Conservation (phyloP, 495 filamentous ascomycete species). For the Articulospora tetracladia region DNA sequence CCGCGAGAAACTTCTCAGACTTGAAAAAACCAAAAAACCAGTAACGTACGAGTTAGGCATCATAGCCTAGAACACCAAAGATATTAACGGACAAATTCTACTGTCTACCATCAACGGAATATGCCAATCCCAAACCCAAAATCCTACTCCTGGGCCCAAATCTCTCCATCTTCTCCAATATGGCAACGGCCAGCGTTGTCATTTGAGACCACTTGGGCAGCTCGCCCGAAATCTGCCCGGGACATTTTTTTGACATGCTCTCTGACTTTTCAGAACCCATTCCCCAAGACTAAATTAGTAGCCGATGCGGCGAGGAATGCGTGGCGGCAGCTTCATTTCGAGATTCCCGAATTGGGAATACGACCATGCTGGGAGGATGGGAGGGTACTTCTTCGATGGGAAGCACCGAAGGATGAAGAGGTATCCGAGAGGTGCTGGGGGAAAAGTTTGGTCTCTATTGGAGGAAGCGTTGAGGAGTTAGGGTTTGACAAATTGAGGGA, state of each 20-base stretch:
- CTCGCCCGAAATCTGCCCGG: constrained; percentile 2
- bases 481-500: constrained; percentile 1
- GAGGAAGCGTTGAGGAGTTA: neutral
- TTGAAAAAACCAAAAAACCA: too few relatives aligned
- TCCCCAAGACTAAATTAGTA: neutral
- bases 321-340: constrained; percentile 10
- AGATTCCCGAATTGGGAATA: constrained; percentile 6
- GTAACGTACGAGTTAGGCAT: too few relatives aligned
- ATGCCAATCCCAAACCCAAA: neutral
- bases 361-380: neutral
- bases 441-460: neutral
- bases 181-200: constrained; percentile 7
- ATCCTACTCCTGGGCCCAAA: neutral
- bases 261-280: neutral
- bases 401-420: neutral
- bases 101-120: too few relatives aligned
- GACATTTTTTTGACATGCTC: constrained; percentile 4
- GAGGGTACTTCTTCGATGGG: constrained; percentile 1
- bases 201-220: constrained; percentile 5
- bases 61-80: too few relatives aligned
- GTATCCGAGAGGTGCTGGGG: neutral
- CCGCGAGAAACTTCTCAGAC: too few relatives aligned
- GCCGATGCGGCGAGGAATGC: neutral
- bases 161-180: neutral
- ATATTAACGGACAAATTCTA: too few relatives aligned